These are phyloP conservation scores for Exsudoporus frostii DNA, from an alignment of 768 basidiomycete genomes.

Conservation along the genomic window DNA sequence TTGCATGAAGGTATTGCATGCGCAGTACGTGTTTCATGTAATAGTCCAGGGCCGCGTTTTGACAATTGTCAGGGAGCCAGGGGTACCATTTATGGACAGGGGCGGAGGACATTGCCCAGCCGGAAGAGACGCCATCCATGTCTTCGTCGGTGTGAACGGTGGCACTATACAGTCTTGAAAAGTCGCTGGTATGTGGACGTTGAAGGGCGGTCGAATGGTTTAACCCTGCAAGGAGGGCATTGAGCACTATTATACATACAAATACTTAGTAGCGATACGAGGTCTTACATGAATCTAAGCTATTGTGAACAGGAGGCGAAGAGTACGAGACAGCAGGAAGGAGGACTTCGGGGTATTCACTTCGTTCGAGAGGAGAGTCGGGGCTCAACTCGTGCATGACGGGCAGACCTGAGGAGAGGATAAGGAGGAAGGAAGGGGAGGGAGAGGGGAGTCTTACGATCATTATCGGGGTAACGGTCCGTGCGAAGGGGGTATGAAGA, in stretches of 20 bases:
- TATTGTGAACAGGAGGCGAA: constrained; percentile 43
- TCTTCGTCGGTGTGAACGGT: constrained; percentile 16
- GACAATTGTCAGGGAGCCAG: constrained; percentile 15
- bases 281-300: constrained; percentile 70
- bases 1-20: constrained; percentile 70
- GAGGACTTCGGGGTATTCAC: constrained; percentile 29
- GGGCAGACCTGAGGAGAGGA: constrained; percentile 23
- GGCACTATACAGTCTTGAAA: constrained; percentile 21
- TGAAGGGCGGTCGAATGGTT: constrained; percentile 24
- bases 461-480: constrained; percentile 27
- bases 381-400: constrained; percentile 31
- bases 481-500: constrained; percentile 33
- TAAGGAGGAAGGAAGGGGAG: background rate
- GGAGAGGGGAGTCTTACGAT: constrained; percentile 19
- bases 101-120: background rate
- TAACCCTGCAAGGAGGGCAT: constrained; percentile 54
- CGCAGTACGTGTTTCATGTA: constrained; percentile 64
- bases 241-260: constrained; percentile 67
- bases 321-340: constrained; percentile 29
- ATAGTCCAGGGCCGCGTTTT: constrained; percentile 29
- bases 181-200: constrained; percentile 29
- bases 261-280: constrained; percentile 68
- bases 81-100: constrained; percentile 10
- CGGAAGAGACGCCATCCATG: constrained; percentile 22
- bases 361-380: constrained; percentile 32